Conservation (phyloP, 2,329 filamentous ascomycete genomes). For the Ophiosphaerella korrae region DNA sequence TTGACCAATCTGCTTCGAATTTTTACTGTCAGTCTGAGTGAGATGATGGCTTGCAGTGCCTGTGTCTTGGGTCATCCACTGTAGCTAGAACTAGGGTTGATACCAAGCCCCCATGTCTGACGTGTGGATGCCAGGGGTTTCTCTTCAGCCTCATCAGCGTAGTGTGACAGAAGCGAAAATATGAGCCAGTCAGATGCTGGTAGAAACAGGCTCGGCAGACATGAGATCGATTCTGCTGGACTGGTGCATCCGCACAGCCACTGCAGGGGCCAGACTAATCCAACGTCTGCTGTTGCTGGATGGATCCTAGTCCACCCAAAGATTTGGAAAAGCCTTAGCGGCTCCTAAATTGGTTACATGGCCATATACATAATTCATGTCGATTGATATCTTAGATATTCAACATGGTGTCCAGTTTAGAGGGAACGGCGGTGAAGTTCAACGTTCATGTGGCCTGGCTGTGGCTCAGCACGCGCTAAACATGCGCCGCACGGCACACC, state of each 20-base stretch:
- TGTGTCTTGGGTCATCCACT: not conserved
- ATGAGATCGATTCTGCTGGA: not conserved
- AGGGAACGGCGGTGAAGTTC: slow-evolving; percentile 18
- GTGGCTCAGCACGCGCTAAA: slow-evolving; percentile 20
- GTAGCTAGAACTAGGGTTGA: not conserved
- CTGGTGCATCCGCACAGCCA: not conserved
- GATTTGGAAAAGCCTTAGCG: too few relatives aligned
- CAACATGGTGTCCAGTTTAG: not conserved
- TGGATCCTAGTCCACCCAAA: too few relatives aligned
- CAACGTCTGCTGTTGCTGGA: slow-evolving; percentile 1
- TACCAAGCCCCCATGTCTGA: slow-evolving; percentile 4
- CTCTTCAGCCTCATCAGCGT: slow-evolving; percentile 13
- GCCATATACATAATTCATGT: too few relatives aligned
- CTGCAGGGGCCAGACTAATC: not conserved
- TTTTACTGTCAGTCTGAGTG: not conserved
- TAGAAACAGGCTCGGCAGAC: not conserved
- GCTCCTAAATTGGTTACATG: too few relatives aligned
- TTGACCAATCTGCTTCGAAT: slow-evolving; percentile 9
- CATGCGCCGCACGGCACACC: slow-evolving; percentile 13
- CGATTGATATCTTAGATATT: too few relatives aligned
- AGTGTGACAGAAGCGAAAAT: not conserved
- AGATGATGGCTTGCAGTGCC: slow-evolving; percentile 3
- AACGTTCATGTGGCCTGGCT: slow-evolving; percentile 2
- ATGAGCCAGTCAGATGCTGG: not conserved
- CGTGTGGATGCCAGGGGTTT: slow-evolving; percentile 11